Base-by-base conservation (phyloP, 2,329 filamentous ascomycete species). In the Trematosphaeria pertusa region DNA sequence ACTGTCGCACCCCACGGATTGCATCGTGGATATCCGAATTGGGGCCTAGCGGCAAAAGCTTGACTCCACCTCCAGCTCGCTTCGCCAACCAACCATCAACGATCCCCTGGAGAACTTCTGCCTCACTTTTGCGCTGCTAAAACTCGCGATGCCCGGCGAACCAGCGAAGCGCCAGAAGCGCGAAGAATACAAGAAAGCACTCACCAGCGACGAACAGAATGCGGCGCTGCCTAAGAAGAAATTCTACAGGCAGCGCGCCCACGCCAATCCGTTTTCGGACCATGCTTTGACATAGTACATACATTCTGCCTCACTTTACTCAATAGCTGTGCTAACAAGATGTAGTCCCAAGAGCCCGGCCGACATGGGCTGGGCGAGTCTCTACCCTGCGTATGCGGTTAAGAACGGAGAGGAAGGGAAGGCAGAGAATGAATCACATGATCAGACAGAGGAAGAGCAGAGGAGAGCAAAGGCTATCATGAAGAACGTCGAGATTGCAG, bases 191-290 rank as follows among this genome's bases (percentile, higher is more conserved):
- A 73, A 71, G 31, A 67, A 68, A 36, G 59, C 63, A 2, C 59
- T 72, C 11, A 58, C 54, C 19, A 65, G 65, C 42, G 61, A 66
- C 10, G 70, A 70, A n/a, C 66, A 75, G 48, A 67, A 73, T 52
- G 74, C 84, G 6, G 81, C 85, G 62, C 75, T 97, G 62, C 94
- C 94, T 8, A 87, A 90, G 74, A 99, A 99, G 80, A 93, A 89
- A 77, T 96, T 94, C 76, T 99, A 96, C 73, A 85, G 94, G 45
- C 94, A 99, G 74, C 84, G 94, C 72, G 94, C 94, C 28, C 94
- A 99, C 76, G 94, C 94, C 54, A 99, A 99, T 76, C 92, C 93
- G 5, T 99, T 99, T 75, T 97, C 93, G 2, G 94, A 99, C 66
- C 94, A 99, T 77, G 79, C 84, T 47, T 79, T 99, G 69, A 81